A percentile compares a stretch with the other conserved stretches of the same genome.
phyloP scores from a whole-genome alignment of 129 eudicot genomes.

The Pseudognaphalium luteoalbum region DNA sequence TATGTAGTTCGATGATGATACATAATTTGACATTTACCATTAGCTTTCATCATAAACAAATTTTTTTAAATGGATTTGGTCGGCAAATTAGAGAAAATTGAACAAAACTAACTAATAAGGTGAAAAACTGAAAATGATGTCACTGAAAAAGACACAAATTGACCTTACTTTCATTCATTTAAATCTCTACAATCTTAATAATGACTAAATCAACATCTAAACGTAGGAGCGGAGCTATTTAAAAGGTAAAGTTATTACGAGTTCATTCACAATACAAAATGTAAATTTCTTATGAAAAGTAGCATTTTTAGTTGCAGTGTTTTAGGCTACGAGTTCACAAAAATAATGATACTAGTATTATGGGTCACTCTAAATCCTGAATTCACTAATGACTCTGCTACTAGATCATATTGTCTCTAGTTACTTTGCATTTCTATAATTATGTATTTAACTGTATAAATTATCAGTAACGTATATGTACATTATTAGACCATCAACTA shows the following conservation, averaged over 20 bases:
- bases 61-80: background rate
- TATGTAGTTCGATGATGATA: background rate
- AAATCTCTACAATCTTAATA: background rate
- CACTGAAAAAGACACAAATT: background rate
- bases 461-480: too few relatives aligned
- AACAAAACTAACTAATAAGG: background rate
- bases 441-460: background rate
- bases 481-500: too few relatives aligned
- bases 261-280: too few relatives aligned
- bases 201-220: background rate
- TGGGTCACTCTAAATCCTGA: too few relatives aligned
- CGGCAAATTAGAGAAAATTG: background rate
- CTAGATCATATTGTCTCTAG: background rate
- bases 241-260: too few relatives aligned
- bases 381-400: too few relatives aligned
- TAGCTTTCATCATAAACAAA: background rate
- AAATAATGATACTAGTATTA: too few relatives aligned
- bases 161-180: background rate
- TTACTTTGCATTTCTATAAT: background rate
- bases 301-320: too few relatives aligned
- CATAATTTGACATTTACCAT: background rate
- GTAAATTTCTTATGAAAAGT: too few relatives aligned
- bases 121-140: background rate
- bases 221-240: too few relatives aligned
- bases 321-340: too few relatives aligned